Percentiles rank a stretch among this genome's conserved stretches.
phyloP scores from a whole-genome alignment of 1,284 basidiomycete genomes.

The Coniophora puteana region DNA sequence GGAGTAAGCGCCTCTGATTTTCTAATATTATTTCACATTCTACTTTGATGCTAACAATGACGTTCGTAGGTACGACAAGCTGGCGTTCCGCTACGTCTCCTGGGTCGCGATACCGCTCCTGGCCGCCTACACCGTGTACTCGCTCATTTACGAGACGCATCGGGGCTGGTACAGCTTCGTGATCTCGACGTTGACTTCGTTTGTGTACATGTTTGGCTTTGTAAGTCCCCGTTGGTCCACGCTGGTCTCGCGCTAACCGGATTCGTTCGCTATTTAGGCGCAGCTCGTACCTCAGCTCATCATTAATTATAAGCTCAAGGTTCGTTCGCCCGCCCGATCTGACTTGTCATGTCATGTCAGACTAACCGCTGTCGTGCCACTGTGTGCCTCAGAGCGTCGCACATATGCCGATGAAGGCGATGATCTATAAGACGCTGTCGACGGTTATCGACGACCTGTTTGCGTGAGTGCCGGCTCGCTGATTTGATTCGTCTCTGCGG shows the following conservation, averaged over 20 bases:
- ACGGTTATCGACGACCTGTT: conserved; percentile 94
- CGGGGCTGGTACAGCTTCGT: conserved; percentile 95
- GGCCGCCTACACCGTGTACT: conserved; percentile 86
- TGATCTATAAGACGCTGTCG: conserved; percentile 91
- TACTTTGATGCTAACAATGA: conserved; percentile 20
- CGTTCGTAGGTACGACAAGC: conserved; percentile 65
- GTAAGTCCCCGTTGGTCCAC: conserved; percentile 44
- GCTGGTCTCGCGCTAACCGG: conserved; percentile 13
- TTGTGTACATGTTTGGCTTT: conserved; percentile 97
- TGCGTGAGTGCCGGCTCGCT: conserved; percentile 49
- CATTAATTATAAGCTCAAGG: conserved; percentile 96
- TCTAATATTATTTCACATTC: conserved; percentile 13
- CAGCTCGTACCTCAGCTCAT: conserved; percentile 91
- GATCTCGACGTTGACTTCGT: conserved; percentile 84
- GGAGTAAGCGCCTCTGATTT: conserved; percentile 55
- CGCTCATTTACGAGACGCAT: conserved; percentile 85
- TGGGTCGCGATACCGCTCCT: conserved; percentile 85
- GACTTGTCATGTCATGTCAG: conserved; percentile 17
- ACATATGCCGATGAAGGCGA: conserved; percentile 95
- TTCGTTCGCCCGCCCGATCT: too few species aligned
- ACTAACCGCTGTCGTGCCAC: conserved; percentile 12
- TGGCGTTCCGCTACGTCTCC: conserved; percentile 90
- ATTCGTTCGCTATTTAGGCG: conserved; percentile 42
- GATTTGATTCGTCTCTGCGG: neutral
- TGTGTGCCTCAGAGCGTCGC: conserved; percentile 65